Base-by-base conservation (phyloP, 495 filamentous ascomycete species). In the Penicillium maclennaniae region DNA sequence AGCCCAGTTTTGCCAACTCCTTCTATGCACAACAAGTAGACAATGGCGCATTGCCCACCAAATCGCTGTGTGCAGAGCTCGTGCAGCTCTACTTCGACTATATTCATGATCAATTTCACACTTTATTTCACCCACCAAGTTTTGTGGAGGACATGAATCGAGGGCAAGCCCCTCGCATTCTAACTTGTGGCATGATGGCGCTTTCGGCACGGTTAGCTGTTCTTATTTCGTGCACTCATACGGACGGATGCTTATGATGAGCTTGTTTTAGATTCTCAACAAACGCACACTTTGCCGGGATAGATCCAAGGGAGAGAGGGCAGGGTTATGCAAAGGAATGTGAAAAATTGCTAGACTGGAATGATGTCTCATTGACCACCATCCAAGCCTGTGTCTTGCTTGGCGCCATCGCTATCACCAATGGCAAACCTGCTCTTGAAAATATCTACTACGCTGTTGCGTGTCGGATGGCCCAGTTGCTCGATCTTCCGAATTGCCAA, bases 31-130 rank as follows among this genome's bases (percentile, higher is more conserved):
- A 34, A 7, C 21, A 28, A 2, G 42, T 27, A 20, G 40, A 44
- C 28, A 4, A 34, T 7, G 36, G 51, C 20, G 17, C 16, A 14
- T 45, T 67, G 19, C 55, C 64, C 14, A 31, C 54, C 17, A 48
- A 47, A 38, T 39, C 51, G 26, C 49, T 71, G 10, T 64, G 62
- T 25, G 37, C 47, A 2, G 67, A 72, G 31, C 63, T 75, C 12
- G 67, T 70, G 6, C 45, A 55, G 26, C 58, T 69, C 6, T 74
- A 76, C 48, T 70, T 75, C 21, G 61, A 70, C 37, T 72, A 57
- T 50, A 62, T 73, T 20, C 72, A 74, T 51, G 71, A 74, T 49
- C 63, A 72, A 46, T 67, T 71, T 34, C 71, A 74, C 53, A 63
- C 63, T 0, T 43, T 76, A 3, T 74, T 76, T 39, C 72, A 74